Evolutionary conservation across 1,284 basidiomycete genomes (phyloP).

Genomic region (Hemileia vastatrix): DNA sequence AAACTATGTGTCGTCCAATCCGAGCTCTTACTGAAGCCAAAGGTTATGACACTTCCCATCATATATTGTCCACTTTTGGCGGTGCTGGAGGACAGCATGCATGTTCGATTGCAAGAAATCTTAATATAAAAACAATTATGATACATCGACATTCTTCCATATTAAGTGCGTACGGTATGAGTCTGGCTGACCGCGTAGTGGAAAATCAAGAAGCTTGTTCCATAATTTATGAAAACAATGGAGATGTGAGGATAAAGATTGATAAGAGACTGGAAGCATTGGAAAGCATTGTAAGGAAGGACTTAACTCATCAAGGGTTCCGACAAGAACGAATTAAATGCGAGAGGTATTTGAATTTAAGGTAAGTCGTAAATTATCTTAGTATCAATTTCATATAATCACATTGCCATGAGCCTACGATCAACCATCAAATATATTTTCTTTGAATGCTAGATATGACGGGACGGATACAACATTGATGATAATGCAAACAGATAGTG

Average conservation of each 20-base stretch:
- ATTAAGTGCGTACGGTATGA: constrained; percentile 78
- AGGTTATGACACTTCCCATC: constrained; percentile 71
- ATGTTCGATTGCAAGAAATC: constrained; percentile 68
- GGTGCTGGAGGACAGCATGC: constrained; percentile 87
- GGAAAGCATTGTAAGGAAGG: constrained; percentile 23
- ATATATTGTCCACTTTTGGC: constrained; percentile 83
- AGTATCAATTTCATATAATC: background rate
- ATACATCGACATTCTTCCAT: constrained; percentile 79
- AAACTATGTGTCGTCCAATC: constrained; percentile 78
- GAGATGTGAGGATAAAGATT: constrained; percentile 10
- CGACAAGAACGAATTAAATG: background rate
- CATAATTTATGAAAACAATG: constrained; percentile 30
- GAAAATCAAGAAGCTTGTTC: constrained; percentile 39
- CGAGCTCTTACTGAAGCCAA: constrained; percentile 81
- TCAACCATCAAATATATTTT: background rate
- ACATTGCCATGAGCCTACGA: background rate
- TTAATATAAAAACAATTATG: constrained; percentile 72
- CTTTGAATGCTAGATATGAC: constrained; percentile 20
- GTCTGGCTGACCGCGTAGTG: constrained; percentile 61
- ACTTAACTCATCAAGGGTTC: constrained; percentile 2
- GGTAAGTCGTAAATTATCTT: constrained; percentile 1
- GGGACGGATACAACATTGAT: constrained; percentile 22
- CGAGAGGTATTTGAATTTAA: constrained; percentile 19
- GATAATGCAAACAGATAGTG: constrained; percentile 4
- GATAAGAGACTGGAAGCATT: constrained; percentile 7